phyloP scores from a whole-genome alignment of 306 rosid species.

The Gleditsia sinensis region DNA sequence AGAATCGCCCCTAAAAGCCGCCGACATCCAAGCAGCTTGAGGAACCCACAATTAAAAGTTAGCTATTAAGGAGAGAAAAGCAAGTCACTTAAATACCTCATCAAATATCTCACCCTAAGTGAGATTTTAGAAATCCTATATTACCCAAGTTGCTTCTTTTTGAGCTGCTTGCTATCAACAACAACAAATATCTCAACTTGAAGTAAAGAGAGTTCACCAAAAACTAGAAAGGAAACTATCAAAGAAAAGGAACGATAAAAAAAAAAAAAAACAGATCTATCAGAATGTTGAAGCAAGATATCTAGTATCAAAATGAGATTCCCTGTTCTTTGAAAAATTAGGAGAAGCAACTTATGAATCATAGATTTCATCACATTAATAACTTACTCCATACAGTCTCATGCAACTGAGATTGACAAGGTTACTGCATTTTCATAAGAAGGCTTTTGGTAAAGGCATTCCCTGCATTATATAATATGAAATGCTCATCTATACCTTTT shows the following conservation, averaged over 20 bases:
- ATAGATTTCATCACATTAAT: background rate
- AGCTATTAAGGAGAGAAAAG: too few species aligned
- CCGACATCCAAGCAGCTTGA: too few species aligned
- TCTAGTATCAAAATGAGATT: background rate
- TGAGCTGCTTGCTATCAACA: conserved; percentile 97
- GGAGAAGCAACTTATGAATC: background rate
- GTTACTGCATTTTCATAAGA: too few species aligned
- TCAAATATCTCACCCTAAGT: too few species aligned
- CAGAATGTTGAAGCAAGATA: conserved; percentile 16
- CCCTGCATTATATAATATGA: conserved; percentile 24
- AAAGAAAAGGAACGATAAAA: background rate
- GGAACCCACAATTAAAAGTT: too few species aligned
- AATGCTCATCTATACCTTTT: conserved; percentile 73
- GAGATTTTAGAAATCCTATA: too few species aligned
- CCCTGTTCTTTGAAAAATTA: background rate
- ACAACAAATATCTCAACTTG: conserved; percentile 52
- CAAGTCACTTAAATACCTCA: too few species aligned
- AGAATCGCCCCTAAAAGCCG: too few species aligned
- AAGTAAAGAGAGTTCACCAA: conserved; percentile 19
- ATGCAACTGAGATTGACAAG: background rate
- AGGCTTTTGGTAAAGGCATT: too few species aligned
- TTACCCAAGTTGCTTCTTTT: too few species aligned
- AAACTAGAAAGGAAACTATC: background rate
- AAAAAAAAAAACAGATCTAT: conserved; percentile 19
- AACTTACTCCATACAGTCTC: background rate